These are phyloP conservation scores for Berberis thunbergii DNA, from an alignment of 164 flowering plant genomes.

Conservation along the genomic window DNA sequence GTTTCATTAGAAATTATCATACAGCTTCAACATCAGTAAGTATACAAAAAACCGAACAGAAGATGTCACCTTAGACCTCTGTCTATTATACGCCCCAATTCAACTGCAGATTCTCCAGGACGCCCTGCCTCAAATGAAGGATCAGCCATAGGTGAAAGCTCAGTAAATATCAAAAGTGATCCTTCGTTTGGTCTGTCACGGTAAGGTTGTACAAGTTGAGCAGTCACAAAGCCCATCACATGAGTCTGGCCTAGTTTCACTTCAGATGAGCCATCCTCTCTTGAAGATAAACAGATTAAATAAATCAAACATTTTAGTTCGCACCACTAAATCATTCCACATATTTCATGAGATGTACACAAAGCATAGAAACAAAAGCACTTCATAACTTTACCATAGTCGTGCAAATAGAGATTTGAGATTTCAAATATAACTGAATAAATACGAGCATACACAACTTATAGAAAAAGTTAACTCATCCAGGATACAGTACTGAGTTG, in stretches of 20 bases:
- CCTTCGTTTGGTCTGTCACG: constrained; percentile 91
- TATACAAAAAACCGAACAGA: neutral
- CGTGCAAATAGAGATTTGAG: too few species aligned
- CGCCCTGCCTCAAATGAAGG: constrained; percentile 96
- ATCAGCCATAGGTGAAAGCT: constrained; percentile 98
- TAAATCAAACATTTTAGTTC: too few species aligned
- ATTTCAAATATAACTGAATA: too few species aligned
- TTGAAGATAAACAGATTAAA: constrained; percentile 13
- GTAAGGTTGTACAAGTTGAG: constrained; percentile 81
- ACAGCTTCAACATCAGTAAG: neutral
- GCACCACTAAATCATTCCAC: too few species aligned
- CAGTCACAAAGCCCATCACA: constrained; percentile 81
- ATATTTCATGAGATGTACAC: too few species aligned
- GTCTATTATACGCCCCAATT: constrained; percentile 82
- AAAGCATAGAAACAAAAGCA: too few species aligned
- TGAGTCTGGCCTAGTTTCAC: constrained; percentile 92
- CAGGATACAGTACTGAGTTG: too few species aligned
- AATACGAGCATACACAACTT: too few species aligned
- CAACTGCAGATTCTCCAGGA: constrained; percentile 85
- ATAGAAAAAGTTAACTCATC: too few species aligned
- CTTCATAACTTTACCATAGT: too few species aligned
- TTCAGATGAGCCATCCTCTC: constrained; percentile 84
- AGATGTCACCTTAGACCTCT: constrained; percentile 71
- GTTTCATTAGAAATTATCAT: neutral
- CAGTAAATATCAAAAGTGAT: constrained; percentile 64